Percentiles rank a stretch among this genome's conserved stretches.
phyloP scores from a whole-genome alignment of 306 rosid genomes.

The Malus orientalis region DNA sequence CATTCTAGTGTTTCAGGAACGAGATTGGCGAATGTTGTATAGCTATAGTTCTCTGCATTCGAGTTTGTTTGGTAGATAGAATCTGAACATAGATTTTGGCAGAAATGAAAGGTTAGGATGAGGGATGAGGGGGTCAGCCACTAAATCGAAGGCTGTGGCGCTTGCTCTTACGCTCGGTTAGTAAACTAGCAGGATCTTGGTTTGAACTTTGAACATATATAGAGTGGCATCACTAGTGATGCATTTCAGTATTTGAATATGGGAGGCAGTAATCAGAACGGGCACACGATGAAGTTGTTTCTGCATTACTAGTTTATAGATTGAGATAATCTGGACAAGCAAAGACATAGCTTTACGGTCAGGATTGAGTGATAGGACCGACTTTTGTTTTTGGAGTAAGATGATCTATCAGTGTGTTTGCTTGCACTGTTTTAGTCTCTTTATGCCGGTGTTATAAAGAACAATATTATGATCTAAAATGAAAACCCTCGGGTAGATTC shows the following conservation, averaged over 20 bases:
- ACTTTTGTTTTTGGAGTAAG: background rate
- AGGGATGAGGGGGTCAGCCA: background rate
- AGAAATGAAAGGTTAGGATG: background rate
- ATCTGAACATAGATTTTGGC: background rate
- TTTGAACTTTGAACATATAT: background rate
- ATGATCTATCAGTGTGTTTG: background rate
- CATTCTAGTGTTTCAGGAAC: background rate
- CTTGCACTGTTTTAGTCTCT: background rate
- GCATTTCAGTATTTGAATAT: background rate
- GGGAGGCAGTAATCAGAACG: background rate
- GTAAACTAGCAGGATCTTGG: background rate
- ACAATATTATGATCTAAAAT: background rate
- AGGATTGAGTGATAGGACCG: background rate
- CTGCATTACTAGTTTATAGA: background rate
- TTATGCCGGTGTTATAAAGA: background rate
- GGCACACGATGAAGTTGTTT: background rate
- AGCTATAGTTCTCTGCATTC: background rate
- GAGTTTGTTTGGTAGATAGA: background rate
- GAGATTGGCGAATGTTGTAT: background rate
- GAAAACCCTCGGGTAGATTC: background rate
- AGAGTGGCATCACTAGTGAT: background rate
- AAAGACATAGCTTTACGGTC: background rate
- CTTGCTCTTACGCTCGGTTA: background rate
- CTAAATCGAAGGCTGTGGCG: background rate
- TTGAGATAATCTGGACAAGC: background rate